Evolutionary conservation across 208 protist species (phyloP).

Genomic region (Naegleria fowleri): DNA sequence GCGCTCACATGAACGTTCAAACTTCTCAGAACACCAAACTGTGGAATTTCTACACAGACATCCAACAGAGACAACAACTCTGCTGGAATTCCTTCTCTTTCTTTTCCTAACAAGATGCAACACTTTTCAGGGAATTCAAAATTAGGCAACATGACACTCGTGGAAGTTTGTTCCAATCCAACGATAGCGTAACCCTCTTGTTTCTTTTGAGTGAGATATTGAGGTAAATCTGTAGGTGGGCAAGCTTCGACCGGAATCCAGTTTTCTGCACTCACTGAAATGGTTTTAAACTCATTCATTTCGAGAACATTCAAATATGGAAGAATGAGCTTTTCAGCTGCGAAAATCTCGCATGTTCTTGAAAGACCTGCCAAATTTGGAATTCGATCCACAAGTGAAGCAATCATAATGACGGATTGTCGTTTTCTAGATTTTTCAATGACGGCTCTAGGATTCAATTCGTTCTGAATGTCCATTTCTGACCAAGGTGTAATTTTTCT

Average conservation of each 20-base stretch:
- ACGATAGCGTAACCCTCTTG: constrained; percentile 69
- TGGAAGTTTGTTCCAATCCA: constrained; percentile 76
- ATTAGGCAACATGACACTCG: constrained; percentile 61
- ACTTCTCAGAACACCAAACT: constrained; percentile 74
- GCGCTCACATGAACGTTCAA: constrained; percentile 83
- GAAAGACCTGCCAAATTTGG: constrained; percentile 77
- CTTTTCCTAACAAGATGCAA: constrained; percentile 69
- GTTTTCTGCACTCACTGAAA: constrained; percentile 70
- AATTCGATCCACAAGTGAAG: constrained; percentile 70
- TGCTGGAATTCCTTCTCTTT: constrained; percentile 75
- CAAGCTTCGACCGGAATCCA: constrained; percentile 76
- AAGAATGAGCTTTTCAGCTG: constrained; percentile 64
- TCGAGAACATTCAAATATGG: constrained; percentile 64
- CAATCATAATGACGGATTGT: constrained; percentile 69
- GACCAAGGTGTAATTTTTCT: constrained; percentile 76
- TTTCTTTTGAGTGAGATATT: constrained; percentile 58
- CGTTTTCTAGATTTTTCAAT: constrained; percentile 41
- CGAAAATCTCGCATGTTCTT: constrained; percentile 77
- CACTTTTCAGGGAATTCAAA: constrained; percentile 61
- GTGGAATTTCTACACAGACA: constrained; percentile 77
- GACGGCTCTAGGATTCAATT: constrained; percentile 66
- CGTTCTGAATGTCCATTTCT: constrained; percentile 70
- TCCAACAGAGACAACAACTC: constrained; percentile 66
- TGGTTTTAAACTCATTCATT: constrained; percentile 74
- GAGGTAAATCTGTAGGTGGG: constrained; percentile 47